Base-by-base conservation (phyloP, 305 asterid genomes). In the Rubia tinctorum region DNA sequence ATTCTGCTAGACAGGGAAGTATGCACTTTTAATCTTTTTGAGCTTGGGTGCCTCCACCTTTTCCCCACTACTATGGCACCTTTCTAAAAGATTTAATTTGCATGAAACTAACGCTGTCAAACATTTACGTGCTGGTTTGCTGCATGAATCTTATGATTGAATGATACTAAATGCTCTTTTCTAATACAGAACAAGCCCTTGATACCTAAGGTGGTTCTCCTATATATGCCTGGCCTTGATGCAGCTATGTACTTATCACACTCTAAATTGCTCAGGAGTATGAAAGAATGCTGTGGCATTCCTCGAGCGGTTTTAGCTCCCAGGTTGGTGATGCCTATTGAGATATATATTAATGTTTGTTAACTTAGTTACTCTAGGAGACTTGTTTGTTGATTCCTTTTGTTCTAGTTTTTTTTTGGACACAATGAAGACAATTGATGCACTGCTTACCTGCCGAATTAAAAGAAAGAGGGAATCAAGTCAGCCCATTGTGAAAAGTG, bases 211-310 rank as follows among this genome's bases (percentile, higher is more conserved):
- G 96, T 94, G 62, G 90, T 92, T 74, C 89, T 94, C 96, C 87
- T 94, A 64, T 91, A 94, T 84, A 69, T 90, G 78, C 98, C 97
- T 73, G 98, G 99, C 72, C 96, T 94, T 81, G 98, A 90, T 82
- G 97, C 98, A 49, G 97, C 95, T 14, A 80, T 92, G 71, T 94
- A 89, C 81, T 82, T 91, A 76, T 90, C 95, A 10, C 93, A 92
- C 77, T 86, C 98, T 64, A 91, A 87, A 79, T 34, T 87, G 63
- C 87, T 92, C 73, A 89, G 82, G 53, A 76, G 89, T 85, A 83
- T 94, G 71, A 90, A 86, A 83, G 89, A 89, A 81, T 85, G 82
- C 66, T 89, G 93, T 80, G 98, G 97, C 65, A 81, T 88, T 80
- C 98, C 99, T 27, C 82, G 87, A 76, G 89, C 96, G 53, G 99